Conservation (phyloP, 208 protist species). For the Wallacemonas sp. region DNA sequence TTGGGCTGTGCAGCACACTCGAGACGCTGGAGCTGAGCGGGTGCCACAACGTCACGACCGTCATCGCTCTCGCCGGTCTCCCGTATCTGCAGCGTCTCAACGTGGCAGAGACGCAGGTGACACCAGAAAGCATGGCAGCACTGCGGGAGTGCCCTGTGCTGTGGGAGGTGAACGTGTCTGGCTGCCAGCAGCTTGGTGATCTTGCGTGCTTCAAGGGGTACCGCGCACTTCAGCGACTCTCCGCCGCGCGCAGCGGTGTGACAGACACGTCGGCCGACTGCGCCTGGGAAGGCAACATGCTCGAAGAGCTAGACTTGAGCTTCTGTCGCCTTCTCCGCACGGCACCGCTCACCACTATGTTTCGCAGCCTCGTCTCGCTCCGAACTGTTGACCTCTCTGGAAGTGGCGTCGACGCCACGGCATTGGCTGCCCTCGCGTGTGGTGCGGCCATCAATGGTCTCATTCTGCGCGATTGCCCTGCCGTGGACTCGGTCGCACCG, state of each 20-base stretch:
- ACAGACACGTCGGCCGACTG: neutral
- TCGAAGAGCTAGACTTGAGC: conserved; percentile 17
- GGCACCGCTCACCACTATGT: neutral
- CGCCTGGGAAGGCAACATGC: conserved; percentile 4
- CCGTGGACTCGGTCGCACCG: conserved; percentile 14
- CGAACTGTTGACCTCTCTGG: conserved; percentile 6
- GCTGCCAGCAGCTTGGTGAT: conserved; percentile 5
- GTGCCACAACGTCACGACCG: conserved; percentile 29
- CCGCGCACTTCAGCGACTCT: conserved; percentile 14
- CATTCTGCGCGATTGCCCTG: conserved; percentile 9
- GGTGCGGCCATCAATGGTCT: conserved; percentile 3
- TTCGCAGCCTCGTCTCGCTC: conserved; percentile 3
- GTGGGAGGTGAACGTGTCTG: conserved; percentile 19
- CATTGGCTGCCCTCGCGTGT: conserved; percentile 1
- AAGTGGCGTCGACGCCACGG: neutral
- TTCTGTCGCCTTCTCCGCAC: neutral
- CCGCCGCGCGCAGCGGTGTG: conserved; percentile 3
- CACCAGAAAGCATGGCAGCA: conserved; percentile 5
- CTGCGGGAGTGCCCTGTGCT: conserved; percentile 16
- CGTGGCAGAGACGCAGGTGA: conserved; percentile 13
- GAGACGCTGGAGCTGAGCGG: conserved; percentile 30
- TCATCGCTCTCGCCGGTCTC: conserved; percentile 2
- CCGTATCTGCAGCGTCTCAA: conserved; percentile 19
- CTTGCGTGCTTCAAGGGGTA: conserved; percentile 7
- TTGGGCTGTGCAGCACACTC: conserved; percentile 28